phyloP scores from a whole-genome alignment of 1,284 basidiomycete genomes.

The Jaminaea rosea region DNA sequence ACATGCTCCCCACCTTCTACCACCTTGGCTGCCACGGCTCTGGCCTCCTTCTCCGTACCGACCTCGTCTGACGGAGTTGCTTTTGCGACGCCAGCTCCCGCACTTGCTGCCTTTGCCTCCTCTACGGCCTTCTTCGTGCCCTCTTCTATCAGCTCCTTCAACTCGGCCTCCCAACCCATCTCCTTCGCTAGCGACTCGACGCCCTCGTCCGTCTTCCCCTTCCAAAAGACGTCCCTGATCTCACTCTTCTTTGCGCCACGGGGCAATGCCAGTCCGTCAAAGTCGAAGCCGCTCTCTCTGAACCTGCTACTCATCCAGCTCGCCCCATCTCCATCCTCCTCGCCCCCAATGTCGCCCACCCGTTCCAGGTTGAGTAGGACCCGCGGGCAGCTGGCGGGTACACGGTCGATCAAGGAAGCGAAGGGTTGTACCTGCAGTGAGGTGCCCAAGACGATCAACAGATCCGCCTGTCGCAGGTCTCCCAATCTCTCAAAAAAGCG shows the following conservation, averaged over 20 bases:
- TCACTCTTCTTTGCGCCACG: slow-evolving; percentile 7
- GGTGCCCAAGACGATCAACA: slow-evolving; percentile 85
- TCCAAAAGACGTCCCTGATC: slow-evolving; percentile 29
- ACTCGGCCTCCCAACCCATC: slow-evolving; percentile 6
- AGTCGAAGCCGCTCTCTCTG: slow-evolving; percentile 39
- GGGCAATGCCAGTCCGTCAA: slow-evolving; percentile 25
- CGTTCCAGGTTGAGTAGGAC: slow-evolving; percentile 54
- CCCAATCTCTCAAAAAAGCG: slow-evolving; percentile 37
- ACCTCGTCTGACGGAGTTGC: too few species aligned
- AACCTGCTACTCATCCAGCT: slow-evolving; percentile 37
- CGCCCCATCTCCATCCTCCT: slow-evolving; percentile 38
- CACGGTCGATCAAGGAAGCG: slow-evolving; percentile 51
- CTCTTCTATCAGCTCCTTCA: background rate
- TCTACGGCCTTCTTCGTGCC: background rate
- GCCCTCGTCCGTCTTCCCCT: slow-evolving; percentile 29
- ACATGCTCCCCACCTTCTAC: too few species aligned
- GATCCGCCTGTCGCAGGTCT: slow-evolving; percentile 58
- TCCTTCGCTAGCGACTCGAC: background rate
- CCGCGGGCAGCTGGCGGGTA: slow-evolving; percentile 49
- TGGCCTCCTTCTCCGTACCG: too few species aligned
- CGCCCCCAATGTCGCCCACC: slow-evolving; percentile 51
- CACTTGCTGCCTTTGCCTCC: background rate
- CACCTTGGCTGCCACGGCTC: too few species aligned
- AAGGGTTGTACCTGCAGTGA: slow-evolving; percentile 62
- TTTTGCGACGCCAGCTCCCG: too few species aligned